phyloP scores from a whole-genome alignment of 495 filamentous ascomycete genomes.

The Pseudomonodictys pantanalensis region DNA sequence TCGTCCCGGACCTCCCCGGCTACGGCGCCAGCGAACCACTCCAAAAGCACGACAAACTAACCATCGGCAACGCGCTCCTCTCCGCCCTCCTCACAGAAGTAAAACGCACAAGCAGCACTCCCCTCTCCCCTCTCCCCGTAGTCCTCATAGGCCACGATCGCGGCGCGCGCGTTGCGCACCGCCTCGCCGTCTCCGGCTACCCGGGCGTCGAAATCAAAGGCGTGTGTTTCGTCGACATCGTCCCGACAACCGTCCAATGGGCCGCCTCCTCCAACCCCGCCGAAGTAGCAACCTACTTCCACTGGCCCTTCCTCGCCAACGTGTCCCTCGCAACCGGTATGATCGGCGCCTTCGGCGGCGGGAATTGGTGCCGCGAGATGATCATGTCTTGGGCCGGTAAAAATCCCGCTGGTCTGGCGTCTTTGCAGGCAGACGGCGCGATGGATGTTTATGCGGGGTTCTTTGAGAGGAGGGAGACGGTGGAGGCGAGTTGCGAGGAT shows the following conservation, averaged over 20 bases:
- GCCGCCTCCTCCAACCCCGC: slow-evolving; percentile 32
- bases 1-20: slow-evolving; percentile 44
- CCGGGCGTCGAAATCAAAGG: slow-evolving; percentile 37
- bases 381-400: slow-evolving; percentile 38
- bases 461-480: slow-evolving; percentile 43
- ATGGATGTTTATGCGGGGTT: slow-evolving; percentile 43
- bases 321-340: slow-evolving; percentile 45
- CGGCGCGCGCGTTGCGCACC: slow-evolving; percentile 50
- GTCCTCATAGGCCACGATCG: slow-evolving; percentile 50
- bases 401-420: slow-evolving; percentile 26
- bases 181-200: slow-evolving; percentile 42
- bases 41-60: slow-evolving; percentile 40
- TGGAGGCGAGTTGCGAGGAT: slow-evolving; percentile 48
- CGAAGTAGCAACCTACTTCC: slow-evolving; percentile 42
- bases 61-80: slow-evolving; percentile 43
- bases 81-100: slow-evolving; percentile 35
- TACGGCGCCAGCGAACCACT: slow-evolving; percentile 44
- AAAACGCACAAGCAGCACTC: neutral
- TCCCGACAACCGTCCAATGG: slow-evolving; percentile 47
- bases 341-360: slow-evolving; percentile 47
- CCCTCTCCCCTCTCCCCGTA: slow-evolving; percentile 18
- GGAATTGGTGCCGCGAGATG: slow-evolving; percentile 38
- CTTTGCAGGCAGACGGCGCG: slow-evolving; percentile 20
- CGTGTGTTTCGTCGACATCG: slow-evolving; percentile 47
- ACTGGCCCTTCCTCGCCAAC: slow-evolving; percentile 54